Base-by-base conservation (phyloP, 164 flowering plant genomes). In the Protea cynaroides region DNA sequence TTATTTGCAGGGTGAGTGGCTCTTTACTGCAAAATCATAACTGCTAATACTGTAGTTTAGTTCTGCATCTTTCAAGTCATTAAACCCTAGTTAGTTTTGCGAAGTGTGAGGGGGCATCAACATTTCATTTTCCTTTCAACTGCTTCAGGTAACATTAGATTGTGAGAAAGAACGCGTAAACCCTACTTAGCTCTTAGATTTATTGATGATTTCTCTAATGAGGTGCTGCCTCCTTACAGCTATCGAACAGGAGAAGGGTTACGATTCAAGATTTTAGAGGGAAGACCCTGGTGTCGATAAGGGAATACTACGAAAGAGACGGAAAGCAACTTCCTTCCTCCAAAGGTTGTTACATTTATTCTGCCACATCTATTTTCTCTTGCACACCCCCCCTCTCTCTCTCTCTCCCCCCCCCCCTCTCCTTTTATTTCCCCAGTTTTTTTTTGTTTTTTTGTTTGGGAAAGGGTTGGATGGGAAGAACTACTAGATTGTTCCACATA, bases 201-300 rank as follows among this genome's bases (percentile, higher is more conserved):
- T 24, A n/a, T 37, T 7, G 7, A 11, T 70, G 47, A 2, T 60
- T 38, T 62, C 66, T 50, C 12, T 6, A 11, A 10, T 58, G 17
- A 61, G 19, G 7, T n/a, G 2, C 44, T 55, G 14, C 11, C 62
- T 56, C 58, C 17, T 36, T 73, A 47, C 78, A 94, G 98, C 68
- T 94, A 11, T 83, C 95, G 7, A 83, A 75, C 18, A 87, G 72
- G 80, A 89, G 97, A 68, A 87, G 78, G 69, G 96, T 94, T 75
- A 91, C 96, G 0, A 63, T 94, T 68, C 86, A 87, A 52, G 92
- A 94, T 25, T 94, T 94, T 49, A 85, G 75, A 78, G 98, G 98
- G 63, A 86, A 82, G 70, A 82, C 86, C 4, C 72, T 91, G 85
- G 92, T 94, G 8, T 91, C 97, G 0, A 89, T 94, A 4, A 89